phyloP scores from a whole-genome alignment of 1,284 basidiomycete species.

The Cutaneotrichosporon sp. region DNA sequence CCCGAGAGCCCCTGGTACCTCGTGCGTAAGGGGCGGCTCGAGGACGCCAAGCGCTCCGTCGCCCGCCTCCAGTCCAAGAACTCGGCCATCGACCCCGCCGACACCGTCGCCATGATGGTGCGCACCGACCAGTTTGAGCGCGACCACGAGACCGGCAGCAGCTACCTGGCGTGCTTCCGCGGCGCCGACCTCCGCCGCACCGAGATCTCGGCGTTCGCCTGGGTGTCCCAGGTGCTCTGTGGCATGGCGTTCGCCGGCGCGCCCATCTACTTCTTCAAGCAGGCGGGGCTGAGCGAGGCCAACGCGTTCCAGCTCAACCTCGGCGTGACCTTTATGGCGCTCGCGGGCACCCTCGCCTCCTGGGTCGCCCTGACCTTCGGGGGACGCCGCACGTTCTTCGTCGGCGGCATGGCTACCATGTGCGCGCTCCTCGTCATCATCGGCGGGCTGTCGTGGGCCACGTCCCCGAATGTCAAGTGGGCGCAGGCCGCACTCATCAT shows the following conservation, averaged over 20 bases:
- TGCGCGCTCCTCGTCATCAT: constrained; percentile 53
- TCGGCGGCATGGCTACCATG: constrained; percentile 53
- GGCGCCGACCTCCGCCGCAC: constrained; percentile 28
- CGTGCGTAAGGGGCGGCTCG: constrained; percentile 30
- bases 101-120: constrained; percentile 40
- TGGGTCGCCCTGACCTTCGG: constrained; percentile 45
- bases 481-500: constrained; percentile 27
- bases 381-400: constrained; percentile 56
- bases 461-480: constrained; percentile 14
- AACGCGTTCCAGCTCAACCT: constrained; percentile 37
- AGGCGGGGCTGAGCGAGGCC: constrained; percentile 18
- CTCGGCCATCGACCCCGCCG: constrained; percentile 28
- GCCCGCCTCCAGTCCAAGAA: constrained; percentile 24
- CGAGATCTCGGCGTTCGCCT: constrained; percentile 20
- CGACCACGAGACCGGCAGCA: constrained; percentile 20
- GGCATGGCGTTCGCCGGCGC: constrained; percentile 28
- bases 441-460: constrained; percentile 41
- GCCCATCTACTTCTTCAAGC: constrained; percentile 34
- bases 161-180: constrained; percentile 39
- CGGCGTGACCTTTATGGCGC: constrained; percentile 49
- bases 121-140: constrained; percentile 39
- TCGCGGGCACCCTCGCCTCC: constrained; percentile 49
- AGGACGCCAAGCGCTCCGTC: constrained; percentile 28
- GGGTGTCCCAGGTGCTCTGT: constrained; percentile 29
- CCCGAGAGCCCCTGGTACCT: constrained; percentile 40